A percentile compares a stretch with the other conserved stretches of the same genome.
phyloP scores from a whole-genome alignment of 1,284 basidiomycete genomes.

The Ceratobasidium sp. region DNA sequence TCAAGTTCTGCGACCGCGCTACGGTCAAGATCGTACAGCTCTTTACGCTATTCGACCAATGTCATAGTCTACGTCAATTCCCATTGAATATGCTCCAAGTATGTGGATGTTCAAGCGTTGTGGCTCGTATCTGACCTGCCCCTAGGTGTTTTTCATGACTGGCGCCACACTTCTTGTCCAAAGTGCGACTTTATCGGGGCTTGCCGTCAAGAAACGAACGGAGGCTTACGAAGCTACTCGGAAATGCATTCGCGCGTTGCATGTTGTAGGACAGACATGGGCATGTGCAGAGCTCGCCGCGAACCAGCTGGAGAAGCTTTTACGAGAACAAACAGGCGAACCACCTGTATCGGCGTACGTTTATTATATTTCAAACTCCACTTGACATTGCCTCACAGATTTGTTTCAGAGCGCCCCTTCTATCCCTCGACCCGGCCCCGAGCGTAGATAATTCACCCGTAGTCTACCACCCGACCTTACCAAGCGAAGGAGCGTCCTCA shows the following conservation, averaged over 20 bases:
- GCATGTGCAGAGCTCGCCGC: conserved; percentile 21
- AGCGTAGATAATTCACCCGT: conserved; percentile 1
- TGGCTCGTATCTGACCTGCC: not conserved
- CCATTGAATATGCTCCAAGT: conserved; percentile 39
- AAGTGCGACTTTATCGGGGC: conserved; percentile 22
- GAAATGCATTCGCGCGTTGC: conserved; percentile 36
- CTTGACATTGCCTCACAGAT: not conserved
- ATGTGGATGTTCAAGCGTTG: not conserved
- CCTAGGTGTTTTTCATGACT: conserved; percentile 32
- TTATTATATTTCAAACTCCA: not conserved
- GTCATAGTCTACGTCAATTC: conserved; percentile 37
- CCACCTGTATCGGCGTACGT: not conserved
- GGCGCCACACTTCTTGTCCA: conserved; percentile 40
- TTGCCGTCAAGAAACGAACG: conserved; percentile 31
- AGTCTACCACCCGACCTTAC: not conserved
- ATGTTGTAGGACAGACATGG: conserved; percentile 29
- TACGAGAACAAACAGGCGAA: conserved; percentile 37
- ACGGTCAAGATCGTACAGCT: conserved; percentile 75
- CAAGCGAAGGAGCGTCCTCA: not conserved
- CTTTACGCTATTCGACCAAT: conserved; percentile 51
- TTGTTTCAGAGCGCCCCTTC: not conserved
- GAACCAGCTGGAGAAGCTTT: conserved; percentile 5
- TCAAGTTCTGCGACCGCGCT: conserved; percentile 70
- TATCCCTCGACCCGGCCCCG: not conserved
- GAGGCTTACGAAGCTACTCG: conserved; percentile 34